Evolutionary conservation across 2,329 filamentous ascomycete genomes (phyloP).

Genomic region (Trichoderma guizhouense): DNA sequence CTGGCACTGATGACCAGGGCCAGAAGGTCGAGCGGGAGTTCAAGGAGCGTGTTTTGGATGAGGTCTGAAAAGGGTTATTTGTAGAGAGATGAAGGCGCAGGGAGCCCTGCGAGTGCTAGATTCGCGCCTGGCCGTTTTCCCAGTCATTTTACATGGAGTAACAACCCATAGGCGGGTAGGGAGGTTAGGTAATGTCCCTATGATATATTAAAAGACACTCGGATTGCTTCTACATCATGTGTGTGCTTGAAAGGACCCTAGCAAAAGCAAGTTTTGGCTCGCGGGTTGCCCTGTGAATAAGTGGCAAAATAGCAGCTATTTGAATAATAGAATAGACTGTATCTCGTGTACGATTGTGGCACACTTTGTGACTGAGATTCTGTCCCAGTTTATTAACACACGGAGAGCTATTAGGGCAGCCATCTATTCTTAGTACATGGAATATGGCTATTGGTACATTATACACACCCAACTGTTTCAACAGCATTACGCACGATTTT

Average conservation of each 20-base stretch:
- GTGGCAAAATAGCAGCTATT: not conserved
- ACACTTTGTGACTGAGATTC: not conserved
- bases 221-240: slow-evolving; percentile 26
- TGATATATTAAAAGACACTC: slow-evolving; percentile 34
- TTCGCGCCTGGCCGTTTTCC: slow-evolving; percentile 39
- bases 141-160: slow-evolving; percentile 45
- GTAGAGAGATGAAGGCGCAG: slow-evolving; percentile 32
- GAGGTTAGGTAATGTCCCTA: slow-evolving; percentile 39
- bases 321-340: not conserved
- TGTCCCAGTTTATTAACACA: not conserved
- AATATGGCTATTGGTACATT: not conserved
- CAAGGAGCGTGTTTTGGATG: slow-evolving; percentile 95
- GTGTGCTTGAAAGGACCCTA: not conserved
- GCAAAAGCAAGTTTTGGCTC: not conserved
- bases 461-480: not conserved
- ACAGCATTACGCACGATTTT: not conserved
- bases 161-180: slow-evolving; percentile 39
- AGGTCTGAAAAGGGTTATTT: slow-evolving; percentile 66
- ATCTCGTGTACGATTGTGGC: not conserved
- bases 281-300: not conserved
- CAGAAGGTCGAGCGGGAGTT: slow-evolving; percentile 99
- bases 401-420: not conserved
- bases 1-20: slow-evolving; percentile 89
- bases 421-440: not conserved
- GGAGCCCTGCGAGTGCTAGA: slow-evolving; percentile 33